phyloP scores from a whole-genome alignment of 176 grass and related monocot genomes.

The Poa annua region DNA sequence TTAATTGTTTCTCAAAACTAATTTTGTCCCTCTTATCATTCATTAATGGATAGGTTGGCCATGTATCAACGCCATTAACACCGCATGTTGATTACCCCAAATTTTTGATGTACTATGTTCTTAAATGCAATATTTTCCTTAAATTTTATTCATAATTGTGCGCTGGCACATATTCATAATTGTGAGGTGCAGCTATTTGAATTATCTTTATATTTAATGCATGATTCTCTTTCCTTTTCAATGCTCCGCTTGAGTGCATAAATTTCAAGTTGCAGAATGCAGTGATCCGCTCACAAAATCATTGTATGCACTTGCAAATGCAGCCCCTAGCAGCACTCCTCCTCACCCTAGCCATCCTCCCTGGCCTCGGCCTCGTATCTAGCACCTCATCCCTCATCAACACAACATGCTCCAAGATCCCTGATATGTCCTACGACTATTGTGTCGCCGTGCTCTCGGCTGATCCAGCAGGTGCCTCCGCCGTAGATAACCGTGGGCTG shows the following conservation, averaged over 20 bases:
- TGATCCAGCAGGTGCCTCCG: neutral
- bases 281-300: neutral
- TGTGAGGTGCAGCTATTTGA: neutral
- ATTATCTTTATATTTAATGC: neutral
- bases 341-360: slow-evolving; percentile 7
- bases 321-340: neutral
- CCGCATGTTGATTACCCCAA: neutral
- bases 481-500: neutral
- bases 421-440: slow-evolving; percentile 1
- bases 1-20: neutral
- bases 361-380: slow-evolving; percentile 2
- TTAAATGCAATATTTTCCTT: neutral
- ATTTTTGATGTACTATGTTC: neutral
- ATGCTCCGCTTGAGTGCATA: neutral
- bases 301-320: neutral
- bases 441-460: neutral
- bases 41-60: neutral
- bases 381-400: slow-evolving; percentile 6
- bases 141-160: neutral
- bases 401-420: neutral
- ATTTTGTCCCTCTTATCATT: neutral
- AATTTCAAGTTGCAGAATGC: neutral
- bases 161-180: neutral
- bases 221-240: neutral
- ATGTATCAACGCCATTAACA: neutral